phyloP scores from a whole-genome alignment of 2,329 filamentous ascomycete genomes.

The Fusarium luffae region DNA sequence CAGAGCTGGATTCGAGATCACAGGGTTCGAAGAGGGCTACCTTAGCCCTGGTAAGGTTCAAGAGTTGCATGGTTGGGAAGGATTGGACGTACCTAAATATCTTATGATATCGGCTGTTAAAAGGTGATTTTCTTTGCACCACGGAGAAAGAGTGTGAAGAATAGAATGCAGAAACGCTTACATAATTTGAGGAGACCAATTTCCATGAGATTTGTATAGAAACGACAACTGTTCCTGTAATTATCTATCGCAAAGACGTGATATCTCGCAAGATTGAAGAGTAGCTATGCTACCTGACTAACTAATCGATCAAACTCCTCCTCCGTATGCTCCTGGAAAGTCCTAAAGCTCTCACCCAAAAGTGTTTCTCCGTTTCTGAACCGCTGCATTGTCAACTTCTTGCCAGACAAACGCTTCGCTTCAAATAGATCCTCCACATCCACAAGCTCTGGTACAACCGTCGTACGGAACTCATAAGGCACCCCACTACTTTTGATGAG shows the following conservation, averaged over 20 bases:
- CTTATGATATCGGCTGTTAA: not conserved
- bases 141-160: too few relatives aligned
- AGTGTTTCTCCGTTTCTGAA: slow-evolving; percentile 32
- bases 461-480: slow-evolving; percentile 38
- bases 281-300: slow-evolving; percentile 16
- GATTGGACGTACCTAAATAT: not conserved
- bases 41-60: accelerated
- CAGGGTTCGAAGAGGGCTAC: not conserved
- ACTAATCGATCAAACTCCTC: slow-evolving; percentile 37
- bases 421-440: slow-evolving; percentile 42
- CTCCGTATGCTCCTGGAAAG: slow-evolving; percentile 32
- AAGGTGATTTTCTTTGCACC: too few relatives aligned
- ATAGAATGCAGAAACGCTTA: too few relatives aligned
- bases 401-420: slow-evolving; percentile 36
- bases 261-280: too few relatives aligned
- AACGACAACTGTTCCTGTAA: too few relatives aligned
- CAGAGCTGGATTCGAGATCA: not conserved
- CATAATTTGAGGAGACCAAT: too few relatives aligned
- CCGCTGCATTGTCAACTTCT: slow-evolving; percentile 38
- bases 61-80: not conserved
- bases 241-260: too few relatives aligned
- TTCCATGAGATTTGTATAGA: too few relatives aligned
- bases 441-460: slow-evolving; percentile 34
- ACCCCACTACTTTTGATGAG: slow-evolving; percentile 38
- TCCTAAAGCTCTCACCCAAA: slow-evolving; percentile 9